Evolutionary conservation across 2,329 filamentous ascomycete genomes (phyloP), one percentile per base, ranked within the genome.

Genomic region (Penicillium concentricum): DNA sequence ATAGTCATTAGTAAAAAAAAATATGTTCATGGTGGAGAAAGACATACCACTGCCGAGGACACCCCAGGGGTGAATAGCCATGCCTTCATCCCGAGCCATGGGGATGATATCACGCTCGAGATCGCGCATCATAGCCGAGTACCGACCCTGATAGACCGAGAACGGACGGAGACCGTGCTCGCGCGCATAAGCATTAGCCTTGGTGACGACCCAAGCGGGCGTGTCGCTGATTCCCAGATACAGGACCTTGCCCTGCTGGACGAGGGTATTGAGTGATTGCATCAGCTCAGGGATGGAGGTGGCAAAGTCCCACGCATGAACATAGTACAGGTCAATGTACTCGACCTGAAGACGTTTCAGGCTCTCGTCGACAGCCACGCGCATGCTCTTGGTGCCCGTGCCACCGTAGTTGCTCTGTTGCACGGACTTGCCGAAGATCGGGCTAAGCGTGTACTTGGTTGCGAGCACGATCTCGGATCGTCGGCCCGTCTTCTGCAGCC

Each of bases 121-220:
- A 69, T 91, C 88, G 24, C 88, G 82, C 46, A 84, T 78, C 1
- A 76, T 79, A 18, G 81, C 79, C 22, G 76, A 83, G 85, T 86
- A 90, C 12, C 74, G 76, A 10, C 87, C 87, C 72, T 89, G 86
- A 67, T 89, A 90, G 18, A 90, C 82, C 22, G 78, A 81, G 73
- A 92, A 92, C 37, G 82, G 86, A 0, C 84, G 82, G n/a, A 91
- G 77, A 4, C 87, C 87, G 58, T 91, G 83, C 59, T 84, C 80
- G 22, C 86, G 82, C 5, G 90, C 90, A 68, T 91, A 73, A 72
- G 78, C 66, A 55, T 82, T 81, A 0, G 78, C 78, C 51, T 78
- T 79, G 48, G 69, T 69, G 2, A 81, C 78, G 1, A 81, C 63
- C 87, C 87, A 91, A 5, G 88, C 87, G 0, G 87, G 88, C 0